phyloP scores from a whole-genome alignment of 148 eudicot species.

The Rhododendron ovatum region DNA sequence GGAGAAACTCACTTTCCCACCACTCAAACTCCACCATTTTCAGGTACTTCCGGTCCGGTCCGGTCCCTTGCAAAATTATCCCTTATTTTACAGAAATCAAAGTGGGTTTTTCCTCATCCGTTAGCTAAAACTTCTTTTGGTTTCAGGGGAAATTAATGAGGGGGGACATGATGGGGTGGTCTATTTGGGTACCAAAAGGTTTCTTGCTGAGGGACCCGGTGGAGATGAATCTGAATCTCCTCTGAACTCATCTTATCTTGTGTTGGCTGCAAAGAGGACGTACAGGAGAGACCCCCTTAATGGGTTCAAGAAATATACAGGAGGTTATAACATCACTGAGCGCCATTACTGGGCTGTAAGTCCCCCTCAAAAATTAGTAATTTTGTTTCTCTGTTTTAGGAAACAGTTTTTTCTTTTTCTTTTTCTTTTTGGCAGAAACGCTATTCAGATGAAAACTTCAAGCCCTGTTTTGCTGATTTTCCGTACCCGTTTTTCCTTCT shows the following conservation, averaged over 20 bases:
- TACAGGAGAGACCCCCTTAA: slow-evolving; percentile 50
- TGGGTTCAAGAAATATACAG: slow-evolving; percentile 37
- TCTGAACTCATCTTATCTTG: slow-evolving; percentile 32
- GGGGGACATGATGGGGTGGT: not conserved
- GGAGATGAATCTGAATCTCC: slow-evolving; percentile 4
- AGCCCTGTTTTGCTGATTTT: not conserved
- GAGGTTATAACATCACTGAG: slow-evolving; percentile 57
- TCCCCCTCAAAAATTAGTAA: not conserved
- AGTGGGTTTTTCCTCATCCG: not conserved
- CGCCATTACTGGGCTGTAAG: slow-evolving; percentile 75
- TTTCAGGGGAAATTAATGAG: slow-evolving; percentile 16
- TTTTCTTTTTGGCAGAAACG: not conserved
- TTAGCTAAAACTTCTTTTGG: not conserved
- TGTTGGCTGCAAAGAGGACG: slow-evolving; percentile 60
- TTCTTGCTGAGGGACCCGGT: slow-evolving; percentile 26
- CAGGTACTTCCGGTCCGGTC: slow-evolving; percentile 8
- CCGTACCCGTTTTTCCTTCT: not conserved
- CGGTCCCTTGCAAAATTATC: not conserved
- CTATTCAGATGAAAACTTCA: not conserved
- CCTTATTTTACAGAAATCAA: not conserved
- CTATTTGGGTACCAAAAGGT: slow-evolving; percentile 20
- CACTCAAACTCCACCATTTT: slow-evolving; percentile 4
- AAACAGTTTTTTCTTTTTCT: not conserved
- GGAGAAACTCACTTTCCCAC: slow-evolving; percentile 9
- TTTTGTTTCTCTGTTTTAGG: not conserved